A percentile compares a stretch with the other conserved stretches of the same genome.
Evolutionary conservation across 2,329 filamentous ascomycete species (phyloP).

Genomic region (Aureobasidium sp.): DNA sequence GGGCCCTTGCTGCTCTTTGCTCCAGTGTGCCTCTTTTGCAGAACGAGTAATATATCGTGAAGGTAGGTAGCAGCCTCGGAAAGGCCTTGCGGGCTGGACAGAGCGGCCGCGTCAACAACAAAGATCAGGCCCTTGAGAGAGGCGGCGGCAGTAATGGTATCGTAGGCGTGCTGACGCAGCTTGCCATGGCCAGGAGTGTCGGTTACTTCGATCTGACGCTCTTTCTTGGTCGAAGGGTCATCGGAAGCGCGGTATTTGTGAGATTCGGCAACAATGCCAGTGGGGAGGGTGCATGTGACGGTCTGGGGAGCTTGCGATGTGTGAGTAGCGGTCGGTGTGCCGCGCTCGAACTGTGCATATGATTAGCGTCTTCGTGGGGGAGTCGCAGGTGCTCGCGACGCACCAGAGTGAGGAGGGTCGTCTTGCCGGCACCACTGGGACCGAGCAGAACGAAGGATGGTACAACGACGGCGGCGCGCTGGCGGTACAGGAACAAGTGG

Average conservation of each 20-base stretch:
- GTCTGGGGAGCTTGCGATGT: constrained; percentile 56
- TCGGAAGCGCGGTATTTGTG: constrained; percentile 59
- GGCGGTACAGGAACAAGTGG: constrained; percentile 66
- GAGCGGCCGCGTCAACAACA: constrained; percentile 65
- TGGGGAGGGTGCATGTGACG: constrained; percentile 50
- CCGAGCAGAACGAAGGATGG: constrained; percentile 77
- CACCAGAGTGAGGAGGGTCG: constrained; percentile 73
- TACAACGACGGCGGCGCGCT: constrained; percentile 57
- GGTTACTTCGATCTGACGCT: constrained; percentile 66
- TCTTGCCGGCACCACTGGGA: constrained; percentile 80
- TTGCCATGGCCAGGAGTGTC: constrained; percentile 97
- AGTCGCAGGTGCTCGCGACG: constrained; percentile 17
- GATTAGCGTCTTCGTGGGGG: not conserved
- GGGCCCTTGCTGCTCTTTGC: constrained; percentile 52
- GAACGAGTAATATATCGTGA: constrained; percentile 74
- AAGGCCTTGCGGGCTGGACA: constrained; percentile 43
- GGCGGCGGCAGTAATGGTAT: constrained; percentile 39
- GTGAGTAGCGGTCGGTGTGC: constrained; percentile 50
- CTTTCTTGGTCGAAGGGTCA: constrained; percentile 51
- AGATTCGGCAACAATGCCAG: constrained; percentile 46
- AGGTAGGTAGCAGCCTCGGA: constrained; percentile 74
- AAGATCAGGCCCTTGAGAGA: constrained; percentile 72
- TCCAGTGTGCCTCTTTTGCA: constrained; percentile 66
- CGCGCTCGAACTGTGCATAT: constrained; percentile 44
- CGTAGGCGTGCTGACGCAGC: constrained; percentile 64